phyloP scores from a whole-genome alignment of 768 basidiomycete genomes.

The Boletales sp. region DNA sequence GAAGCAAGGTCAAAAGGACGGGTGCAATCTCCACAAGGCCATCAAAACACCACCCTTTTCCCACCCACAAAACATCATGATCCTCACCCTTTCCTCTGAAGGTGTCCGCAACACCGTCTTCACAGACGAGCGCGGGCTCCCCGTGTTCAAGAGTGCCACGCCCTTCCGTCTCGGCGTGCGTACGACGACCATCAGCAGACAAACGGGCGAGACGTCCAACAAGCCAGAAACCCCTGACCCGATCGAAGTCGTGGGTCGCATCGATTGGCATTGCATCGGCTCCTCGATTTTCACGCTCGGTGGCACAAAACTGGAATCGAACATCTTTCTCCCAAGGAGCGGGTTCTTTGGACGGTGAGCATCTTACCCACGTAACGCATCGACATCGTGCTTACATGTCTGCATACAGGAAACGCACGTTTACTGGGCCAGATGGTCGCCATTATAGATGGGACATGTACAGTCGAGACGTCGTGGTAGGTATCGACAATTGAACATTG shows the following conservation, averaged over 20 bases:
- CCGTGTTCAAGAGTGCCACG: slow-evolving; percentile 24
- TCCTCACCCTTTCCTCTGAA: slow-evolving; percentile 24
- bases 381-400: no score
- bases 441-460: slow-evolving; percentile 31
- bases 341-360: slow-evolving; percentile 18
- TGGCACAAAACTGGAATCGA: slow-evolving; percentile 22
- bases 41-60: not conserved
- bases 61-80: slow-evolving; percentile 11
- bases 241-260: slow-evolving; percentile 28
- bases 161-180: slow-evolving; percentile 17
- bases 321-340: slow-evolving; percentile 18
- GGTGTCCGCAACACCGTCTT: slow-evolving; percentile 25
- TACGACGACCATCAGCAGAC: slow-evolving; percentile 18
- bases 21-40: no score
- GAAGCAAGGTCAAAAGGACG: slow-evolving; percentile 6
- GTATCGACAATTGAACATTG: not conserved
- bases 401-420: slow-evolving; percentile 21
- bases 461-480: slow-evolving; percentile 7
- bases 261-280: slow-evolving; percentile 30
- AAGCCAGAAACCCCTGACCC: slow-evolving; percentile 10
- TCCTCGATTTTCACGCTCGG: slow-evolving; percentile 30
- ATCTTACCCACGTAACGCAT: no score
- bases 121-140: slow-evolving; percentile 25
- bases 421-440: slow-evolving; percentile 31
- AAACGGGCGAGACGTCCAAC: not conserved